Conservation (phyloP, 345 rosid species). For the Pelargonium nanum region DNA sequence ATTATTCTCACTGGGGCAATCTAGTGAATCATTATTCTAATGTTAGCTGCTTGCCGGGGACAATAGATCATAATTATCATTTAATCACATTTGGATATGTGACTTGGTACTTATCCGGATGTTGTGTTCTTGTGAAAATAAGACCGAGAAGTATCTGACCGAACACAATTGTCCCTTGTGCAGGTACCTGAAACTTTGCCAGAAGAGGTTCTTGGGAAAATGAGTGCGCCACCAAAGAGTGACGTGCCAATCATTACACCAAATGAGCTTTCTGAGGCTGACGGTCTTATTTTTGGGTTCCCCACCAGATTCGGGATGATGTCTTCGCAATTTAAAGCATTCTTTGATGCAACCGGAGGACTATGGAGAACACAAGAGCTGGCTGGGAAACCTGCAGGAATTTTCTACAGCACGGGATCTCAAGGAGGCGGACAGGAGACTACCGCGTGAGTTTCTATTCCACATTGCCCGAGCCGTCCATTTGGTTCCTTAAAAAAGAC, state of each 20-base stretch:
- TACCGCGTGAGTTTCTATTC: constrained; percentile 38
- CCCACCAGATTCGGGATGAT: constrained; percentile 76
- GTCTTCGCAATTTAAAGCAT: constrained; percentile 69
- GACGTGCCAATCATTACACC: constrained; percentile 48
- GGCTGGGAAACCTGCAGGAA: constrained; percentile 70
- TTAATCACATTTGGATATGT: too few species aligned
- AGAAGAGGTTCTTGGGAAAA: constrained; percentile 54
- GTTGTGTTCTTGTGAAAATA: neutral
- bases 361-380: constrained; percentile 55
- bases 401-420: constrained; percentile 64
- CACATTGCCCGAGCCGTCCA: neutral
- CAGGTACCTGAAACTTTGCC: constrained; percentile 59
- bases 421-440: constrained; percentile 85
- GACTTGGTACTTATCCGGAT: too few species aligned
- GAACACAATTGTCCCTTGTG: neutral
- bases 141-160: neutral
- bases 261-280: constrained; percentile 47
- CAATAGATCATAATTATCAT: too few species aligned
- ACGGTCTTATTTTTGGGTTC: constrained; percentile 55
- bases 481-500: too few species aligned
- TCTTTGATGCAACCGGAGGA: constrained; percentile 61
- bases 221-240: constrained; percentile 59
- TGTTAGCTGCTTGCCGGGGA: too few species aligned
- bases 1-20: too few species aligned
- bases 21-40: too few species aligned